Percentiles rank a stretch among this genome's conserved stretches.
Evolutionary conservation across 352 stramenopile species (phyloP).

Genomic region (Pythium pyrilobum): DNA sequence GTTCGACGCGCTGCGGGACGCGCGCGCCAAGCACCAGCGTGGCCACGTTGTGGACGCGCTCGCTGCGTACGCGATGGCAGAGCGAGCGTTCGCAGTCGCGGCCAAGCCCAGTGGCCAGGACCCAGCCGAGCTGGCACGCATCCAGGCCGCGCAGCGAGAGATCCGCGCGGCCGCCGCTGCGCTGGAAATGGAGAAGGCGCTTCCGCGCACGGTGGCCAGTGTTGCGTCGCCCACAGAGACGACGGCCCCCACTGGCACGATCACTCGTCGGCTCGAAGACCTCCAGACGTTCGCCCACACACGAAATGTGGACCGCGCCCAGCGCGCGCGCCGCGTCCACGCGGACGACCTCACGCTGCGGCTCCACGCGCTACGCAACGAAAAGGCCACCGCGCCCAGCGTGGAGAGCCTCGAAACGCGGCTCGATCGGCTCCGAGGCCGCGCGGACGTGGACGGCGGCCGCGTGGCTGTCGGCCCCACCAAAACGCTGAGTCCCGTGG

Average conservation of each 20-base stretch:
- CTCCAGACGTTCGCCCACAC: conserved; percentile 34
- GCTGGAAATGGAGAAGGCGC: conserved; percentile 7
- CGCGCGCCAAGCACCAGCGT: conserved; percentile 7
- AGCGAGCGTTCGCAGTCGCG: not conserved
- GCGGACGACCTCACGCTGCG: conserved; percentile 27
- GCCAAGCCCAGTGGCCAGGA: not conserved
- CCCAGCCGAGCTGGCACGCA: not conserved
- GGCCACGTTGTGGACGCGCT: conserved; percentile 12
- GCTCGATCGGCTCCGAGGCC: conserved; percentile 28
- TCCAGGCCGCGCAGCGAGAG: not conserved
- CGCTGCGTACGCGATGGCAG: not conserved
- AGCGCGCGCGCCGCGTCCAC: conserved; percentile 10
- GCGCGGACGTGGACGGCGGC: conserved; percentile 12
- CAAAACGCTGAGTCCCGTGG: conserved; percentile 8
- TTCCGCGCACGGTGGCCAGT: not conserved
- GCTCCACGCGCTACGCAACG: conserved; percentile 47
- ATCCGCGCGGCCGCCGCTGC: not conserved
- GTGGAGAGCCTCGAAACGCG: conserved; percentile 29
- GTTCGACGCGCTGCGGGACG: not conserved
- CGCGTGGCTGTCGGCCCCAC: conserved; percentile 4
- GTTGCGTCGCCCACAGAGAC: not conserved
- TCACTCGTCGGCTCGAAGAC: conserved; percentile 32
- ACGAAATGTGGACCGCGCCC: conserved; percentile 15
- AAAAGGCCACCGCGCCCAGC: conserved; percentile 18
- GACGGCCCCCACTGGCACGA: conserved; percentile 14